Conservation (phyloP, 73 alveolate species). For the Symbiodinium natans region DNA sequence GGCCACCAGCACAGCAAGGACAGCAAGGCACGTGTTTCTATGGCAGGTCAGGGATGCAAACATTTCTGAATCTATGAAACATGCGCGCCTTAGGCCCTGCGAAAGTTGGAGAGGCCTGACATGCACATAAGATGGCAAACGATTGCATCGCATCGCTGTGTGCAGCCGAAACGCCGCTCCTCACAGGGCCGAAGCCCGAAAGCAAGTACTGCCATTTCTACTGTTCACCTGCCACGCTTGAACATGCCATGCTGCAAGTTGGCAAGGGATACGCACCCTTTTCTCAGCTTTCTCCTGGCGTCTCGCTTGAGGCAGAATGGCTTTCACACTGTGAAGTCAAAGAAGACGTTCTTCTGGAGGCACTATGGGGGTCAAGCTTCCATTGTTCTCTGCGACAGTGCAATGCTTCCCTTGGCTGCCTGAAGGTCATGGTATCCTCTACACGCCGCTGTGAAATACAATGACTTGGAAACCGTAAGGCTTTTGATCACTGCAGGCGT, state of each 20-base stretch:
- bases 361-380: not conserved
- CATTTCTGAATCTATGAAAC: too few relatives aligned
- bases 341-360: slow-evolving; percentile 78
- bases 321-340: slow-evolving; percentile 75
- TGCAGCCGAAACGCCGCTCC: not conserved
- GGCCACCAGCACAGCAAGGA: slow-evolving; percentile 4
- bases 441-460: slow-evolving; percentile 60
- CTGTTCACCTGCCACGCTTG: slow-evolving; percentile 38
- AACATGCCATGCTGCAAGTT: not conserved
- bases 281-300: not conserved
- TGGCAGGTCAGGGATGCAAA: slow-evolving; percentile 20
- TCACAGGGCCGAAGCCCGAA: slow-evolving; percentile 83
- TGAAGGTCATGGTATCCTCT: slow-evolving; percentile 68
- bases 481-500: slow-evolving; percentile 70
- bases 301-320: slow-evolving; percentile 48
- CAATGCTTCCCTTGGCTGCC: not conserved
- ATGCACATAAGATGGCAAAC: too few relatives aligned
- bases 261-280: not conserved
- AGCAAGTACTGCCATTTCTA: slow-evolving; percentile 75
- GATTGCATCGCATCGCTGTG: too few relatives aligned
- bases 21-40: not conserved
- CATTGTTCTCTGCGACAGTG: not conserved
- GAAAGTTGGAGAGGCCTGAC: slow-evolving; percentile 60
- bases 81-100: slow-evolving; percentile 32
- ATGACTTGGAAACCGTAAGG: slow-evolving; percentile 45